A percentile compares a stretch with the other conserved stretches of the same genome.
These are phyloP conservation scores for Albatrellus ellisii DNA, from an alignment of 768 basidiomycete species.

Conservation along the genomic window DNA sequence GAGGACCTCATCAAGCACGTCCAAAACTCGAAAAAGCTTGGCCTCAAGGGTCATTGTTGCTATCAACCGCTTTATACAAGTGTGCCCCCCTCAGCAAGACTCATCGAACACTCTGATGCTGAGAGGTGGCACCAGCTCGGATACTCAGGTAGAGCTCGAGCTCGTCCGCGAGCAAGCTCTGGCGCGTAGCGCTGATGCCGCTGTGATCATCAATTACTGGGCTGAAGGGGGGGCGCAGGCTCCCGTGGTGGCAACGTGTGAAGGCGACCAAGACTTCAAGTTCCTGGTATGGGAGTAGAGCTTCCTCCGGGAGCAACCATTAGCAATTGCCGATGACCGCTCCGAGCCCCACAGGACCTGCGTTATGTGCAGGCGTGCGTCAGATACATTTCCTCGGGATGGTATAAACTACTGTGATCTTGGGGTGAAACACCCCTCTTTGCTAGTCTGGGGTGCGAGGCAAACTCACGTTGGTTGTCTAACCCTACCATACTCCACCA, in stretches of 20 bases:
- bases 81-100: conserved; percentile 11
- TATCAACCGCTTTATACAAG: conserved; percentile 90
- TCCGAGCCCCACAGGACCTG: no score
- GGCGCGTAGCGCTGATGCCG: conserved; percentile 86
- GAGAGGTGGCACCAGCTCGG: no score
- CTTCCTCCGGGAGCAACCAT: no score
- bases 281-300: no score
- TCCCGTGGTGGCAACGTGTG: conserved; percentile 74
- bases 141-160: conserved; percentile 79
- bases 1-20: conserved; percentile 91
- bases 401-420: no score
- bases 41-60: conserved; percentile 92
- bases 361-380: no score
- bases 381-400: no score
- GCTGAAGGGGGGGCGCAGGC: conserved; percentile 91
- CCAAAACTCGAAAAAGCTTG: conserved; percentile 88
- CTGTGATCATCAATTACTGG: conserved; percentile 96
- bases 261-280: conserved; percentile 73
- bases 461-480: no score
- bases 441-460: no score
- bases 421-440: no score
- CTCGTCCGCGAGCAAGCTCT: conserved; percentile 74
- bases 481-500: no score
- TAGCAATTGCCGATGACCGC: no score
- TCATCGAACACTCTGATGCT: neutral